Base-by-base conservation (phyloP, 2,329 filamentous ascomycete genomes). In the Arthroderma sp. region DNA sequence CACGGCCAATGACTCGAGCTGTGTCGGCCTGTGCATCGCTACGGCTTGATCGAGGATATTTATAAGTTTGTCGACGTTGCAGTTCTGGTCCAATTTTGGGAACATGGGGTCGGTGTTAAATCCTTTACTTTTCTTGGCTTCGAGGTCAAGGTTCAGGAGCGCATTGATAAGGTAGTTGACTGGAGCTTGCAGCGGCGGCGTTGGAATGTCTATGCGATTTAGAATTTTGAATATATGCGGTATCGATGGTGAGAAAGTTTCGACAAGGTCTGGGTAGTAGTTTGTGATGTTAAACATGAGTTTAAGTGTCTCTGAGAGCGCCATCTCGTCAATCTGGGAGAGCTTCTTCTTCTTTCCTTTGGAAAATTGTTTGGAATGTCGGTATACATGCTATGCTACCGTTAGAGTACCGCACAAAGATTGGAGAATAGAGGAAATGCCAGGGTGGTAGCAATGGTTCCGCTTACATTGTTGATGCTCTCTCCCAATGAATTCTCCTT, bases 251-350 rank as follows among this genome's bases (percentile, higher is more conserved):
- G 77, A 77, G 57, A 95, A 93, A 0, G 70, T 64, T 0, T 68
- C 60, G 4, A 67, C 64, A 28, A 81, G 71, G 36, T 80, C 71
- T 3, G 79, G 77, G 55, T 81, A 82, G 55, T 80, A 79, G 54
- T 88, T 80, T 1, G 83, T 83, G 43, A 94, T 71, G 61, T 95
- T 95, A 71, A 93, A 96, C 42, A 94, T 66, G 36, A 96, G 72
- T 57, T 94, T 95, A 41, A 91, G 68, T 0, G 83, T 89, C 61
- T 96, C 89, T 6, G 72, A 73, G 33, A 96, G 71, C 0, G 88
- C 86, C 77, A 89, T 78, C 47, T 83, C 78, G 51, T 83, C 78
- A 73, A 88, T 60, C 45, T 60, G 57, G 3, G 60, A 53, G 31
- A 62, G 53, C 22, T 61, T 55, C 41, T 53, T 62, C 48, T 55